Evolutionary conservation across 441 rosid genomes (phyloP).

Genomic region (Arabidopsis hybrid): DNA sequence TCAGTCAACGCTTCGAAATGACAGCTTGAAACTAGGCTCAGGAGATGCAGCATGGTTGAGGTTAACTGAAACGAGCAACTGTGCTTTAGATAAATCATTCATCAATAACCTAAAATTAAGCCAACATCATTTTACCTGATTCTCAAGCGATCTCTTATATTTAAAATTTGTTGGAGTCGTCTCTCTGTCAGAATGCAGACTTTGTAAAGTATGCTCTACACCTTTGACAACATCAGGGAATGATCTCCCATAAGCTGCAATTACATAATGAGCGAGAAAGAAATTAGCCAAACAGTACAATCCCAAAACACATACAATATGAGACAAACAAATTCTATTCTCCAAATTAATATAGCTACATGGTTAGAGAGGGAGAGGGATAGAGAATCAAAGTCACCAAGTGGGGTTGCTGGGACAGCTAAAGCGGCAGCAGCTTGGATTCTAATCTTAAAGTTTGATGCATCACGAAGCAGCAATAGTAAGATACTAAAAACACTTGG

Average conservation of each 20-base stretch:
- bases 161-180: slow-evolving; percentile 77
- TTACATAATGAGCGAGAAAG: slow-evolving; percentile 17
- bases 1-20: slow-evolving; percentile 68
- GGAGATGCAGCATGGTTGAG: slow-evolving; percentile 82
- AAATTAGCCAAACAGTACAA: slow-evolving; percentile 25
- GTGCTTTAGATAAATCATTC: slow-evolving; percentile 5
- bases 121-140: slow-evolving; percentile 60
- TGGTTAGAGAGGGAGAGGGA: slow-evolving; percentile 1
- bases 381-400: slow-evolving; percentile 53
- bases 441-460: slow-evolving; percentile 92
- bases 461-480: slow-evolving; percentile 80
- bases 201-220: slow-evolving; percentile 75
- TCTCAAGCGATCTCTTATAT: slow-evolving; percentile 83
- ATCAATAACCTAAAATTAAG: slow-evolving; percentile 11
- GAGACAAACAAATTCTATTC: neutral
- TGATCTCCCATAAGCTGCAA: slow-evolving; percentile 83
- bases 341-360: slow-evolving; percentile 19
- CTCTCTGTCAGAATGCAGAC: slow-evolving; percentile 66
- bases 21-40: slow-evolving; percentile 66
- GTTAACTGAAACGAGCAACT: slow-evolving; percentile 65
- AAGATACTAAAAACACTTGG: slow-evolving; percentile 88
- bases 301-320: slow-evolving; percentile 2
- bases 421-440: slow-evolving; percentile 98
- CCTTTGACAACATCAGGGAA: slow-evolving; percentile 91
- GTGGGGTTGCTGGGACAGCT: slow-evolving; percentile 73